phyloP scores from a whole-genome alignment of 2,329 filamentous ascomycete genomes.

The Colletotrichum gigasporum region DNA sequence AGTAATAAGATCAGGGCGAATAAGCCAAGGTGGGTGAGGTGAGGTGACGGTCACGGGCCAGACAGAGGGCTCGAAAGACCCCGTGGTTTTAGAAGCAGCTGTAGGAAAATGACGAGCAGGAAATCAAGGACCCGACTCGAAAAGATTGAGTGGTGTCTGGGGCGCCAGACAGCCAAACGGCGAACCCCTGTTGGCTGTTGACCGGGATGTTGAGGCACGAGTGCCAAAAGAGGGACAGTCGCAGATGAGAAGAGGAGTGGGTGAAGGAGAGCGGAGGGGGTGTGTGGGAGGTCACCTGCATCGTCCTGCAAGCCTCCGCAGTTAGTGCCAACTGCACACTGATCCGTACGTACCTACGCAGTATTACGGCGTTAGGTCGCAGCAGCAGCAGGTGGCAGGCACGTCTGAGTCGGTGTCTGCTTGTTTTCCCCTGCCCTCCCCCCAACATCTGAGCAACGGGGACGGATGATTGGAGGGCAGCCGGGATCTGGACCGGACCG shows the following conservation, averaged over 20 bases:
- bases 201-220: constrained; percentile 25
- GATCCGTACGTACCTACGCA: too few relatives aligned
- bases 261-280: background rate
- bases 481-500: background rate
- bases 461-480: background rate
- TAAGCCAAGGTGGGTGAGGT: background rate
- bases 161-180: constrained; percentile 22
- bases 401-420: background rate
- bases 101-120: constrained; percentile 23
- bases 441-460: constrained; percentile 3
- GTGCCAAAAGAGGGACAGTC: background rate
- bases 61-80: constrained; percentile 13
- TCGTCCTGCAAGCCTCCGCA: constrained; percentile 20
- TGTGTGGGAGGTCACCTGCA: constrained; percentile 27
- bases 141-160: constrained; percentile 20
- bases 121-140: constrained; percentile 14
- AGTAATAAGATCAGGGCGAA: background rate
- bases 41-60: background rate
- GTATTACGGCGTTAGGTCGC: too few relatives aligned
- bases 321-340: constrained; percentile 8
- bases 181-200: constrained; percentile 19
- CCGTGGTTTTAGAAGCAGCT: constrained; percentile 16
- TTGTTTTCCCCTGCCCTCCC: constrained; percentile 1
- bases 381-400: background rate
- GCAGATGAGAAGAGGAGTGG: background rate